Conservation (phyloP, 2,329 filamentous ascomycete species). For the Cordyceps sp. region DNA sequence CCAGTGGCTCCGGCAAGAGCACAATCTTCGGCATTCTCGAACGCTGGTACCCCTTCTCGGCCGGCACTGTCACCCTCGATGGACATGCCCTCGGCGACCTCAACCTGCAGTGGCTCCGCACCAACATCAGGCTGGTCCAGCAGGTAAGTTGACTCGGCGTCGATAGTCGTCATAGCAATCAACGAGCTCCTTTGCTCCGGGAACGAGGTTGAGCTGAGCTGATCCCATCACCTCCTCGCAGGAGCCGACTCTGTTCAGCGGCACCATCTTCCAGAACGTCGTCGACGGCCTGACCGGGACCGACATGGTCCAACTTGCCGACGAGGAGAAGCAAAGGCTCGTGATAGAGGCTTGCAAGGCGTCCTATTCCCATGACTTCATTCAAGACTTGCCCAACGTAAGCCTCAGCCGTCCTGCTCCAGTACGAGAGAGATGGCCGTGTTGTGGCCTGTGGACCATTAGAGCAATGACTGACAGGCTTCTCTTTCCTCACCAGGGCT, state of each 20-base stretch:
- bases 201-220: too few species aligned
- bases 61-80: conserved; percentile 28
- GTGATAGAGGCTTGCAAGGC: conserved; percentile 30
- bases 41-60: conserved; percentile 37
- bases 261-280: conserved; percentile 35
- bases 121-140: conserved; percentile 33
- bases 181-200: too few species aligned
- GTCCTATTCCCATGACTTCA: conserved; percentile 36
- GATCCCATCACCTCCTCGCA: too few species aligned
- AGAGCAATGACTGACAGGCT: too few species aligned
- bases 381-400: conserved; percentile 25
- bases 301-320: conserved; percentile 16
- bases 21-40: conserved; percentile 40
- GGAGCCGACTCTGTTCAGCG: conserved; percentile 36
- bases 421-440: too few species aligned
- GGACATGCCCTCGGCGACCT: conserved; percentile 22
- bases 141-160: conserved; percentile 10
- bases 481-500: conserved; percentile 20
- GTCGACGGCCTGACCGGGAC: conserved; percentile 25
- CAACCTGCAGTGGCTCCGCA: conserved; percentile 34
- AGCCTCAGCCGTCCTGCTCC: too few species aligned
- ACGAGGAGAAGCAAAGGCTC: conserved; percentile 24
- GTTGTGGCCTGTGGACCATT: too few species aligned
- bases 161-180: too few species aligned
- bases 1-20: conserved; percentile 41